Percentiles rank a stretch among this genome's conserved stretches.
phyloP scores from a whole-genome alignment of 2,329 filamentous ascomycete genomes.

The Rhynchosporium graminicola region DNA sequence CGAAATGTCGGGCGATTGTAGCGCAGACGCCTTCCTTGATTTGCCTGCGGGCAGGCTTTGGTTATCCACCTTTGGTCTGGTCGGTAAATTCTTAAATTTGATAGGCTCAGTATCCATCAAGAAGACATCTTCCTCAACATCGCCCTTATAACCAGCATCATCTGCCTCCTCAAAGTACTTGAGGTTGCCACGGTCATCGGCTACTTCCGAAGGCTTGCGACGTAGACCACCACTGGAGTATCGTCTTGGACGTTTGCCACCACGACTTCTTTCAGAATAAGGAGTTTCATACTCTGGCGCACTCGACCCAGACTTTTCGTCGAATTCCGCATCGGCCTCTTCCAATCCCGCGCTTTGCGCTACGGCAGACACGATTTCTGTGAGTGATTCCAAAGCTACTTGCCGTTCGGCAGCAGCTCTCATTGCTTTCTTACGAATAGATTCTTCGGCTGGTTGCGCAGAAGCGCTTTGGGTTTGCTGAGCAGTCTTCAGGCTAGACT shows the following conservation, averaged over 20 bases:
- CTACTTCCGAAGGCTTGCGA: slow-evolving; percentile 70
- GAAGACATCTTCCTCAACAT: slow-evolving; percentile 70
- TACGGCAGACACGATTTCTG: slow-evolving; percentile 15
- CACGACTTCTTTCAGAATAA: slow-evolving; percentile 23
- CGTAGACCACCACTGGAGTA: slow-evolving; percentile 87
- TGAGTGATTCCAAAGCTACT: slow-evolving; percentile 23
- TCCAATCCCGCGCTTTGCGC: slow-evolving; percentile 22
- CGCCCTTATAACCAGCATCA: slow-evolving; percentile 76
- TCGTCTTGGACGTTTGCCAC: slow-evolving; percentile 59
- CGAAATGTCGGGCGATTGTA: not conserved
- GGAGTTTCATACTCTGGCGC: slow-evolving; percentile 61
- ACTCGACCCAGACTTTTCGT: slow-evolving; percentile 59
- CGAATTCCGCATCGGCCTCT: slow-evolving; percentile 42
- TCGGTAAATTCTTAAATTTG: not conserved
- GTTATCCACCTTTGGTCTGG: not conserved
- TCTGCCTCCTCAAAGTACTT: slow-evolving; percentile 90
- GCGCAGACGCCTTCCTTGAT: not conserved
- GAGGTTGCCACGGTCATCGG: slow-evolving; percentile 71
- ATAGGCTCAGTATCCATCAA: slow-evolving; percentile 57
- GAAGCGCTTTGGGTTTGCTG: slow-evolving; percentile 26
- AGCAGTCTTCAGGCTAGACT: slow-evolving; percentile 37
- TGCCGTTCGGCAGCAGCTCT: slow-evolving; percentile 35
- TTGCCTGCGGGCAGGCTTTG: no score
- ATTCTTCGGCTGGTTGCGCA: slow-evolving; percentile 47
- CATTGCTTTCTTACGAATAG: slow-evolving; percentile 40